Conservation (phyloP, 2,329 filamentous ascomycete species). For the Alternaria sp. region DNA sequence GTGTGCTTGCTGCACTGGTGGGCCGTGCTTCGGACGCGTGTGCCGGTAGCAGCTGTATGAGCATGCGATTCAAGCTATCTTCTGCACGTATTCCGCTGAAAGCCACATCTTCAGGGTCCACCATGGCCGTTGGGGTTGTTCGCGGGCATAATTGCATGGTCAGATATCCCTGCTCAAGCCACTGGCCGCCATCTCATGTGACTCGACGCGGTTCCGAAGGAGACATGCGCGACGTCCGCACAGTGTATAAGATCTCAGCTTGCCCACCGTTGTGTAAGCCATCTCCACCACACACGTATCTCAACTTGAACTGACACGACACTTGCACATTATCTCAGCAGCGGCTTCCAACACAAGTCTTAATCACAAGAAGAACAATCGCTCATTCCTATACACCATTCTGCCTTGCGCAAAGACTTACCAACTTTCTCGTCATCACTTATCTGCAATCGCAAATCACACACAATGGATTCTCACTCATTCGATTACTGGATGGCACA, state of each 20-base stretch:
- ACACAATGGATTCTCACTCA: conserved; percentile 45
- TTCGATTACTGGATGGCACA: conserved; percentile 49
- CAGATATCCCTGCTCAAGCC: conserved; percentile 29
- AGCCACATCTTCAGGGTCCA: conserved; percentile 24
- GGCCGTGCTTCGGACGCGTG: conserved; percentile 34
- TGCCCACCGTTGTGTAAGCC: conserved; percentile 41
- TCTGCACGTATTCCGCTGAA: conserved; percentile 31
- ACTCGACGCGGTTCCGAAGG: conserved; percentile 29
- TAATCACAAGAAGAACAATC: background rate
- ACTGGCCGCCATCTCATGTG: conserved; percentile 24
- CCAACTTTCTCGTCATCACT: conserved; percentile 12
- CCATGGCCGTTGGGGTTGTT: conserved; percentile 37
- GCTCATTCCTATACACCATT: background rate
- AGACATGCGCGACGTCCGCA: conserved; percentile 22
- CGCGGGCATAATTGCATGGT: conserved; percentile 23
- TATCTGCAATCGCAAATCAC: background rate
- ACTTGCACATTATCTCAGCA: conserved; percentile 1
- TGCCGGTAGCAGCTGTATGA: conserved; percentile 27
- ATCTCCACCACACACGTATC: conserved; percentile 33
- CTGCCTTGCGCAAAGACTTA: conserved; percentile 9
- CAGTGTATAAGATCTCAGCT: conserved; percentile 45
- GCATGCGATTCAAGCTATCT: conserved; percentile 24
- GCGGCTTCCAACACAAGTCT: background rate
- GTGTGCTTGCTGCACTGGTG: conserved; percentile 33
- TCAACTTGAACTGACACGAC: conserved; percentile 13